These are phyloP conservation scores for Blastobotrys robertii DNA, from an alignment of 805 yeast genomes.

Conservation along the genomic window DNA sequence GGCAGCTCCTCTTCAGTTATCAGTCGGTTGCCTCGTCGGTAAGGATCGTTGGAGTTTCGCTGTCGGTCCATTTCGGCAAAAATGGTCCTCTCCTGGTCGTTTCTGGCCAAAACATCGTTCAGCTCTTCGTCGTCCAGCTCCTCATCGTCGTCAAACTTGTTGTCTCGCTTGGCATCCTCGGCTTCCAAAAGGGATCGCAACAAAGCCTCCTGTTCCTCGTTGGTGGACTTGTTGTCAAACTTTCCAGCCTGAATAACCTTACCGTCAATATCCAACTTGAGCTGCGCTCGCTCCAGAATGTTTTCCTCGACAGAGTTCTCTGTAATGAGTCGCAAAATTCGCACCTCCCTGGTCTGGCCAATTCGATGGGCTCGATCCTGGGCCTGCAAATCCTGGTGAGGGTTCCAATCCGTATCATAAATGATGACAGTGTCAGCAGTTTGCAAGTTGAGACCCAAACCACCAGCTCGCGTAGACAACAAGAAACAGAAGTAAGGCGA, in stretches of 20 bases:
- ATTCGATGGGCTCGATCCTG: conserved; percentile 98
- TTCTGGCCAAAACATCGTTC: conserved; percentile 78
- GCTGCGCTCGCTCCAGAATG: conserved; percentile 84
- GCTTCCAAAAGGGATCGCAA: conserved; percentile 78
- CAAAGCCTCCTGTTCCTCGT: conserved; percentile 95
- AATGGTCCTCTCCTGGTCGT: conserved; percentile 52
- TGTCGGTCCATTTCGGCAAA: conserved; percentile 59
- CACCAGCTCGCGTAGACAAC: conserved; percentile 95
- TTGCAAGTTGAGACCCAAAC: conserved; percentile 88
- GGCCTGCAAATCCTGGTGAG: conserved; percentile 97
- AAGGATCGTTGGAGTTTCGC: conserved; percentile 34
- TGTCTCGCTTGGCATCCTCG: conserved; percentile 51
- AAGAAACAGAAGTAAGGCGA: conserved; percentile 85
- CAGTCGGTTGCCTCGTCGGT: conserved; percentile 42
- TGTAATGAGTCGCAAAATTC: conserved; percentile 84
- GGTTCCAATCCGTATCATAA: conserved; percentile 98
- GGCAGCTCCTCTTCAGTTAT: conserved; percentile 68
- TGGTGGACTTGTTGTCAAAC: conserved; percentile 89
- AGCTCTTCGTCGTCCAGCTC: conserved; percentile 76
- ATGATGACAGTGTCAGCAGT: conserved; percentile 97
- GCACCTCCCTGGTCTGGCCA: conserved; percentile 95
- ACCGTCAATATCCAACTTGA: conserved; percentile 91
- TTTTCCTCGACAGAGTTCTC: conserved; percentile 91
- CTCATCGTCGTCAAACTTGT: conserved; percentile 51
- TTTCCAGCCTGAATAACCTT: conserved; percentile 98